A percentile compares a stretch with the other conserved stretches of the same genome.
Conservation (phyloP, 2,329 filamentous ascomycete species). For the Neofusicoccum laricinum region DNA sequence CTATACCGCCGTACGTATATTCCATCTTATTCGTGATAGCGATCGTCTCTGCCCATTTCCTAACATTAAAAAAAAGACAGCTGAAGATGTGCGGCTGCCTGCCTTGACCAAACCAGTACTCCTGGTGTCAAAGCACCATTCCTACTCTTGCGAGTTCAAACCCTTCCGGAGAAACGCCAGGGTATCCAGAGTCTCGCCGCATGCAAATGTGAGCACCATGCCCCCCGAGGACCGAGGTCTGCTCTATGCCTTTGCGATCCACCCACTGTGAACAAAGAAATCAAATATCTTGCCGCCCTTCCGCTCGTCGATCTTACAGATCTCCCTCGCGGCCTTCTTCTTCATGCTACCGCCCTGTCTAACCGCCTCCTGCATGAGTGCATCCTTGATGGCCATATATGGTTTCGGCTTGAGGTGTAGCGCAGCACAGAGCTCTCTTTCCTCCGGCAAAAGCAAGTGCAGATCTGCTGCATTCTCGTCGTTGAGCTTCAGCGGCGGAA, state of each 20-base stretch:
- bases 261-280: constrained; percentile 89
- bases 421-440: constrained; percentile 80
- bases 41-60: constrained; percentile 12
- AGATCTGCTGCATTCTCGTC: constrained; percentile 77
- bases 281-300: constrained; percentile 88
- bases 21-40: constrained; percentile 6
- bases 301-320: constrained; percentile 77
- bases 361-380: constrained; percentile 84
- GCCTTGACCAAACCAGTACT: constrained; percentile 2
- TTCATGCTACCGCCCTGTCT: constrained; percentile 85
- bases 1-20: neutral
- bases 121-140: neutral
- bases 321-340: constrained; percentile 88
- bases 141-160: neutral
- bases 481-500: constrained; percentile 64
- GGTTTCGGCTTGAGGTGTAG: constrained; percentile 88
- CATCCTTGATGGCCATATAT: constrained; percentile 91
- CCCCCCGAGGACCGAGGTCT: neutral
- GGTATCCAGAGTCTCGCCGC: constrained; percentile 13
- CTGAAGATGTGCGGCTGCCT: neutral
- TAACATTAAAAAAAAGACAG: neutral
- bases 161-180: constrained; percentile 13
- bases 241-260: constrained; percentile 75
- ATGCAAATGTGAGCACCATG: neutral
- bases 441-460: constrained; percentile 80